phyloP scores from a whole-genome alignment of 148 eudicot species.

The Suaeda aralocaspica region DNA sequence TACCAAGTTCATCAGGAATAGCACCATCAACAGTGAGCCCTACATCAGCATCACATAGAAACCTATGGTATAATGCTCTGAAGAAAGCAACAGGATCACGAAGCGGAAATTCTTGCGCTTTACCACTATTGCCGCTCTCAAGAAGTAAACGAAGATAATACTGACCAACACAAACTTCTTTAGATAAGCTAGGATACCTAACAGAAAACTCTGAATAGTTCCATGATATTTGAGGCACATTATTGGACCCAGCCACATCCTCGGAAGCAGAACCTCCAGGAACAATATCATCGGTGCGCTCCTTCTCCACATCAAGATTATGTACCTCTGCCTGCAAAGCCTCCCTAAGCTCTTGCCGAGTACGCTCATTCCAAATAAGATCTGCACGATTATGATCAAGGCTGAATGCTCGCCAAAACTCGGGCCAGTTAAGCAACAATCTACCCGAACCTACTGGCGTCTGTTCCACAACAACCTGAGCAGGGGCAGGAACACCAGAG shows the following conservation, averaged over 20 bases:
- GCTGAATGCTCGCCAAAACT: conserved; percentile 96
- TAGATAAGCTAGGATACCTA: conserved; percentile 81
- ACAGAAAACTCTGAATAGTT: conserved; percentile 89
- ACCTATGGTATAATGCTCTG: conserved; percentile 94
- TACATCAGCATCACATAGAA: conserved; percentile 90
- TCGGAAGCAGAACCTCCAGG: conserved; percentile 56
- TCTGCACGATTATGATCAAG: conserved; percentile 99
- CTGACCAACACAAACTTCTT: conserved; percentile 99
- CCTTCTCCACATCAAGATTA: conserved; percentile 89
- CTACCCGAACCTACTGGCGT: conserved; percentile 93
- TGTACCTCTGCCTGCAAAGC: conserved; percentile 94
- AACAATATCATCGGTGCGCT: conserved; percentile 88
- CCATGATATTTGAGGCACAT: conserved; percentile 88
- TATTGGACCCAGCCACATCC: conserved; percentile 47
- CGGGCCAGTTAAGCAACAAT: conserved; percentile 93
- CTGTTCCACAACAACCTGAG: conserved; percentile 90
- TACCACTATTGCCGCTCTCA: conserved; percentile 73
- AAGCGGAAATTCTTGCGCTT: conserved; percentile 90
- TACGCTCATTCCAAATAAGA: conserved; percentile 97
- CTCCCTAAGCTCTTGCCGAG: conserved; percentile 87
- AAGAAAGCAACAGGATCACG: conserved; percentile 96
- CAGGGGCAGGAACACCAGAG: conserved; percentile 75
- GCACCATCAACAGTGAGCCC: conserved; percentile 97
- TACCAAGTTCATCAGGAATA: conserved; percentile 92
- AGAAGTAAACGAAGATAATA: conserved; percentile 94